Conservation (phyloP, 1,284 basidiomycete species). For the Pseudozyma tsukubaensis region DNA sequence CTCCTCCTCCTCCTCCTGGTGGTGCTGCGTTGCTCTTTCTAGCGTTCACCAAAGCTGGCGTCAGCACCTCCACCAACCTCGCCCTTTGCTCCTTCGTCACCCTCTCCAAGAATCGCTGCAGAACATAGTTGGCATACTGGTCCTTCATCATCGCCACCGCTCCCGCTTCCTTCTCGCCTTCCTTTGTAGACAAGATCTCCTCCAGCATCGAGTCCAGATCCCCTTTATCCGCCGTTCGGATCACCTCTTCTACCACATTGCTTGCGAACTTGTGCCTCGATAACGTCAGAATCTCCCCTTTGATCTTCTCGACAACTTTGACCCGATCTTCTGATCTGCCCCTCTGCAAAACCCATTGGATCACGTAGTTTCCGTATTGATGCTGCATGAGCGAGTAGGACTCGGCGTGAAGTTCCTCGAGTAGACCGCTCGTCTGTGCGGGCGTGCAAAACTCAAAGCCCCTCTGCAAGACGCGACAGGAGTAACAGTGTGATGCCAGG, state of each 20-base stretch:
- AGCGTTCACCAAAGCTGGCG: conserved; percentile 39
- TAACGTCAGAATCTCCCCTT: conserved; percentile 79
- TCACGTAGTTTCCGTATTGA: conserved; percentile 81
- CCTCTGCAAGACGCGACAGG: conserved; percentile 93
- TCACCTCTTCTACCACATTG: conserved; percentile 94
- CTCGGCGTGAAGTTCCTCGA: conserved; percentile 85
- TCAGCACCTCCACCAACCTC: conserved; percentile 40
- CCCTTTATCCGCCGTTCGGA: conserved; percentile 76
- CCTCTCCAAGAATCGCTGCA: conserved; percentile 66
- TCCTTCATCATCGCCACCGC: conserved; percentile 82
- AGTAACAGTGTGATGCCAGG: conserved; percentile 89
- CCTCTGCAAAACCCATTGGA: conserved; percentile 90
- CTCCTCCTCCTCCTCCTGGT: not conserved
- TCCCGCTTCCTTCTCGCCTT: not conserved
- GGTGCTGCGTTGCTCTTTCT: conserved; percentile 12
- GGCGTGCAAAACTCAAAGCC: conserved; percentile 79
- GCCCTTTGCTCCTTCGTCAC: conserved; percentile 45
- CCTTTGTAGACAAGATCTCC: conserved; percentile 76
- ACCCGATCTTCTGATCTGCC: conserved; percentile 79
- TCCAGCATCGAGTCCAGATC: conserved; percentile 79
- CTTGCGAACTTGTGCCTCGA: conserved; percentile 89
- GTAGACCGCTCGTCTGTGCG: conserved; percentile 76
- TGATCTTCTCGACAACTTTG: conserved; percentile 78
- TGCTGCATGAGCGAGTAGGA: conserved; percentile 70
- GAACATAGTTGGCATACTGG: conserved; percentile 77